phyloP scores from a whole-genome alignment of 2,329 filamentous ascomycete species.

The Arthroderma uncinatum region DNA sequence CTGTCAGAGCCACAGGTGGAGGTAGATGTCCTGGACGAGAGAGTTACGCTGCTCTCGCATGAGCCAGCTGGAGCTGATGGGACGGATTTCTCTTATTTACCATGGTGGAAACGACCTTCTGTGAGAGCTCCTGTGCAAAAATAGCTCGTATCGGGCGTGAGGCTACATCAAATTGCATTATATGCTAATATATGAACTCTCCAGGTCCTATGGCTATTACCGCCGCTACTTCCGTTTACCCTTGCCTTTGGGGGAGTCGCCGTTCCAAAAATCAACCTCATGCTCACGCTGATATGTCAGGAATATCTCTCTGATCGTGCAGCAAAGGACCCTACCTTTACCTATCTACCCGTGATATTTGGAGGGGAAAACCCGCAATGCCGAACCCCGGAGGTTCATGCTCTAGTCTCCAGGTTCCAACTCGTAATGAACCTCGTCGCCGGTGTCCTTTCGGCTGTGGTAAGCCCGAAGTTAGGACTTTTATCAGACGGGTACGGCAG shows the following conservation, averaged over 20 bases:
- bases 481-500: constrained; percentile 81
- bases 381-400: constrained; percentile 65
- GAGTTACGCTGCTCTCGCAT: constrained; percentile 7
- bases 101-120: constrained; percentile 40
- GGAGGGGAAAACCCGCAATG: constrained; percentile 69
- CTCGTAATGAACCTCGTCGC: constrained; percentile 63
- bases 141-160: neutral
- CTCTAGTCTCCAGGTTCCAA: constrained; percentile 64
- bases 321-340: constrained; percentile 46
- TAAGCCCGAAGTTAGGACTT: constrained; percentile 70
- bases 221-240: constrained; percentile 69
- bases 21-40: constrained; percentile 5
- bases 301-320: constrained; percentile 65
- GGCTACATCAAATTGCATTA: neutral
- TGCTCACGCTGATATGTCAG: constrained; percentile 71
- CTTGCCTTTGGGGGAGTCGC: constrained; percentile 76
- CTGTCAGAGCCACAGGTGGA: neutral
- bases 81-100: constrained; percentile 7
- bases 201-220: constrained; percentile 72
- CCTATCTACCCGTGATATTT: constrained; percentile 53
- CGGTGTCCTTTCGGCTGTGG: constrained; percentile 67
- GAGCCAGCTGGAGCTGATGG: neutral
- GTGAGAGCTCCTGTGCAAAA: constrained; percentile 26
- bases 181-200: neutral
- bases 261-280: constrained; percentile 79